Evolutionary conservation across 257 asterid genomes (phyloP), one percentile per base, ranked within the genome.

Genomic region (Rehmannia glutinosa): DNA sequence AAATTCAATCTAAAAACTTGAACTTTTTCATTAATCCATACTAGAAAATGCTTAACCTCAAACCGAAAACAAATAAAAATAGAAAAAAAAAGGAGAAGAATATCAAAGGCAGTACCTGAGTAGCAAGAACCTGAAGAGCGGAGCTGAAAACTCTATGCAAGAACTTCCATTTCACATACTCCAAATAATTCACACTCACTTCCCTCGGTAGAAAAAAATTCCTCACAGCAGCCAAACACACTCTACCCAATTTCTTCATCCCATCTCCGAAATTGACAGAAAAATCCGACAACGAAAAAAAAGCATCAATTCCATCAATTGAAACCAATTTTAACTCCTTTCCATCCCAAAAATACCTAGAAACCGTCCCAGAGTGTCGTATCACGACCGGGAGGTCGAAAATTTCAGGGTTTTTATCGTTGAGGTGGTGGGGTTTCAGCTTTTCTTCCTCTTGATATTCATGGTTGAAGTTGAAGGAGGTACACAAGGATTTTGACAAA

Each of bases 41-140:
- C 62, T 56, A 63, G 38, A 68, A 45, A 11, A 2, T 20, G 27
- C 17, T 12, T 12, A 17, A 65, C 54, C 61, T 0, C 39, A 11
- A 32, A 25, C 20, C 33, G 24, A 46, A 35, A 25, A 36, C 4
- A 8, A 0, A 46, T 15, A 15, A 1, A 16, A 46, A 46, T 15
- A 11, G 17, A 17, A 46, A 46, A 12, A 16, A 64, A 45, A 28
- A 19, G 27, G 6, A 2, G n/a, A 23, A 11, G 35, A 15, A 0
- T 1, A 49, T 23, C 2, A 19, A 43, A 69, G 24, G 24, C 33
- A 45, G 8, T 72, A 91, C 99, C 97, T 91, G 97, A 28, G 99
- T 94, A 2, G 99, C 99, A 66, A 91, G 91, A 82, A 94, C 95
- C 80, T 91, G 97, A 66, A 94, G 92, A 65, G 99, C 88, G 28